A percentile compares a stretch with the other conserved stretches of the same genome.
These are phyloP conservation scores for Aspergillus novoparasiticus DNA, from an alignment of 2,329 filamentous ascomycete species.

Conservation along the genomic window DNA sequence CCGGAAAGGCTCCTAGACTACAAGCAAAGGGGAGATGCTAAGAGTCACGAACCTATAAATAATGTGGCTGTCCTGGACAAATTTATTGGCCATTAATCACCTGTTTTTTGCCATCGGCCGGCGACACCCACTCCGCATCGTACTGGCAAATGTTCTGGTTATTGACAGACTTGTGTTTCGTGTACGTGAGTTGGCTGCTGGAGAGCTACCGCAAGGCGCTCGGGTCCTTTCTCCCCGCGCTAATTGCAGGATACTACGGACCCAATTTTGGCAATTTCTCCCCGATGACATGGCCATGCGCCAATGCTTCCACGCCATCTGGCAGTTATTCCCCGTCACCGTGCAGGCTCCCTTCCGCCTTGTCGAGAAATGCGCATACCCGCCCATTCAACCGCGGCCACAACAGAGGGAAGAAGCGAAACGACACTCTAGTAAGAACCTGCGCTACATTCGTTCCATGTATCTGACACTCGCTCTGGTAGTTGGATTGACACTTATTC, in stretches of 20 bases:
- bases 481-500: neutral
- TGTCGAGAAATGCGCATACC: neutral
- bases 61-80: neutral
- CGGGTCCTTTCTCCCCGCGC: constrained; percentile 1
- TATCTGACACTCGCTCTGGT: neutral
- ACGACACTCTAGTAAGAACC: neutral
- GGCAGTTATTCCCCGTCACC: constrained; percentile 16
- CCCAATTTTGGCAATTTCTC: constrained; percentile 7
- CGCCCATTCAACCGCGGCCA: too few species aligned
- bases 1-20: too few species aligned
- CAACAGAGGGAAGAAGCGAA: neutral
- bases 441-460: neutral
- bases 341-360: constrained; percentile 9
- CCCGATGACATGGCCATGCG: constrained; percentile 5
- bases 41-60: neutral
- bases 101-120: constrained; percentile 15
- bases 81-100: neutral
- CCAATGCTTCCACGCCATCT: constrained; percentile 10
- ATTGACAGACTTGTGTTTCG: constrained; percentile 5
- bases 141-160: constrained; percentile 14
- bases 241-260: constrained; percentile 8
- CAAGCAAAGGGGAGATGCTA: neutral
- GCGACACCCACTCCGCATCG: constrained; percentile 3
- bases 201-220: constrained; percentile 11
- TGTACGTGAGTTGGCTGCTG: constrained; percentile 17